These are phyloP conservation scores for Ceratopteris richardii DNA, from an alignment of 75 land plant species.

Conservation along the genomic window DNA sequence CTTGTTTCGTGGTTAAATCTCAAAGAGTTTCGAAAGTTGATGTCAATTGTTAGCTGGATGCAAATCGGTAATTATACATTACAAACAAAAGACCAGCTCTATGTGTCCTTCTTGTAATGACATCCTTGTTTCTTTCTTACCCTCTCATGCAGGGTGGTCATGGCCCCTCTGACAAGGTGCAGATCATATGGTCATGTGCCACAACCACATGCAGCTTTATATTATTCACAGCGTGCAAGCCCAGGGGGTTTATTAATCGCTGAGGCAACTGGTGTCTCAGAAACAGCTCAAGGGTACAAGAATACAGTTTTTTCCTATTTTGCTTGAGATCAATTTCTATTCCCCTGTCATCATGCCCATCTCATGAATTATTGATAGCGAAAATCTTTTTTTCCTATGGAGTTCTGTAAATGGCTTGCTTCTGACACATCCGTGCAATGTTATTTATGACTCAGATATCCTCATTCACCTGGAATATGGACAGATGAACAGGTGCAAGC, in stretches of 20 bases:
- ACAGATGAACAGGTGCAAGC: conserved; percentile 38
- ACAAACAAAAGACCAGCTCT: no score
- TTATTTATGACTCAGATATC: conserved; percentile 12
- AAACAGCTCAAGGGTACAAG: conserved; percentile 29
- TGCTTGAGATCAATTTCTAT: neutral
- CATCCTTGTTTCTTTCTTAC: neutral
- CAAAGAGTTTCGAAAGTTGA: no score
- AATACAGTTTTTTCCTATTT: neutral
- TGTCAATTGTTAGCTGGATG: no score
- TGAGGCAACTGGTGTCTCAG: conserved; percentile 30
- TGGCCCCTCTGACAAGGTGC: conserved; percentile 38
- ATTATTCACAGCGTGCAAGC: conserved; percentile 28
- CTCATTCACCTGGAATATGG: conserved; percentile 26
- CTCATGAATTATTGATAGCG: no score
- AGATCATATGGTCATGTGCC: conserved; percentile 23
- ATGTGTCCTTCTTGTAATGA: no score
- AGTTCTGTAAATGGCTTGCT: no score
- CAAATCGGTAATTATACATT: no score
- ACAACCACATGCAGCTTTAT: no score
- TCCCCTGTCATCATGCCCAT: neutral
- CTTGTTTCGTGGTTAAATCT: no score
- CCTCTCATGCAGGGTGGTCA: conserved; percentile 18
- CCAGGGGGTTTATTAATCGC: conserved; percentile 28
- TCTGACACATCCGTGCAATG: no score
- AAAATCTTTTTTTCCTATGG: no score